phyloP scores from a whole-genome alignment of 306 rosid species.

The Begonia loranthoides region DNA sequence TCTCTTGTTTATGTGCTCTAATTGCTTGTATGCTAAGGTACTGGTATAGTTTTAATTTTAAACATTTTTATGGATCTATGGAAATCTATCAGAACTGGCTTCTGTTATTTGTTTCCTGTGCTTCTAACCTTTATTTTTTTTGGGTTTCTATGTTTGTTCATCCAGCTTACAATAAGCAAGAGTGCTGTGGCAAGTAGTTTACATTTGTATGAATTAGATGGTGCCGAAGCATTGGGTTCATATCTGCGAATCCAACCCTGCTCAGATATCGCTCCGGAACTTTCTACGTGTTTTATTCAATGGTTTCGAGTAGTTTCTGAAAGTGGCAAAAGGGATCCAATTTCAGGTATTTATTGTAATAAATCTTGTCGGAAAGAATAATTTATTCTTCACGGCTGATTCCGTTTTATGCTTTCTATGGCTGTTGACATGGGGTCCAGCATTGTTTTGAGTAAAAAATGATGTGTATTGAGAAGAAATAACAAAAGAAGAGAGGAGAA shows the following conservation, averaged over 20 bases:
- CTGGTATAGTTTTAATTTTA: no score
- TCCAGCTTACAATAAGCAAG: slow-evolving; percentile 56
- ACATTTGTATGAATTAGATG: slow-evolving; percentile 53
- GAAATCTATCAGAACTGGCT: not conserved
- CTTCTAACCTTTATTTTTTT: slow-evolving; percentile 8
- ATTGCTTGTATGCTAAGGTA: no score
- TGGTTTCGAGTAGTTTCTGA: slow-evolving; percentile 64
- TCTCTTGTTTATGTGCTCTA: no score
- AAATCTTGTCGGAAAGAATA: no score
- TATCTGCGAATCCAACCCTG: slow-evolving; percentile 55
- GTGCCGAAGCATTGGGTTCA: slow-evolving; percentile 71
- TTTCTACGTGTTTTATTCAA: slow-evolving; percentile 54
- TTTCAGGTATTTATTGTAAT: slow-evolving; percentile 71
- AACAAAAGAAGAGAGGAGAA: no score
- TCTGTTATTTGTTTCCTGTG: not conserved
- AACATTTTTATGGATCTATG: not conserved
- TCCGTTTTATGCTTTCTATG: not conserved
- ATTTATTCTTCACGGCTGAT: not conserved
- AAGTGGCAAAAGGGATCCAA: slow-evolving; percentile 62
- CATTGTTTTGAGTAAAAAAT: no score
- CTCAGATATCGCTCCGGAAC: slow-evolving; percentile 43
- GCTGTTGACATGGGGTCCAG: no score
- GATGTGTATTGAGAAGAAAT: no score
- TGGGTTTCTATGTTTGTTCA: not conserved
- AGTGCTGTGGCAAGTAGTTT: slow-evolving; percentile 35